These are phyloP conservation scores for Thyridium curvatum DNA, from an alignment of 2,329 filamentous ascomycete species.

Conservation along the genomic window DNA sequence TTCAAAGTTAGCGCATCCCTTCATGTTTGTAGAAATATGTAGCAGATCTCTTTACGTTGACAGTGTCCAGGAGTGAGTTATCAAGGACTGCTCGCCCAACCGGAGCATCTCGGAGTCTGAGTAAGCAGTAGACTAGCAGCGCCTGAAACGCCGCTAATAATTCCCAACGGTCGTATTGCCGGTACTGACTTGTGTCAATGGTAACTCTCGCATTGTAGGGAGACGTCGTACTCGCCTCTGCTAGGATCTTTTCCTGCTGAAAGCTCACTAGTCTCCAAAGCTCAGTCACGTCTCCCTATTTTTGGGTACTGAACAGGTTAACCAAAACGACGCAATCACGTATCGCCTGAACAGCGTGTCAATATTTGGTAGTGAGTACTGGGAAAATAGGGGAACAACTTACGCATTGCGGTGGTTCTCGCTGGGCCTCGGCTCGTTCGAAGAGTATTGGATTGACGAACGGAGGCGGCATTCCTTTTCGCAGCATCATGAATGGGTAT, in stretches of 20 bases:
- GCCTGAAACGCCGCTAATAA: conserved; percentile 10
- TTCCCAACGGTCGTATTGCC: conserved; percentile 8
- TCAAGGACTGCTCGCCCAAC: conserved; percentile 3
- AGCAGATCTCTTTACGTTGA: conserved; percentile 4
- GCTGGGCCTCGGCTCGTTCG: not conserved
- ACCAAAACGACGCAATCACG: conserved; percentile 2
- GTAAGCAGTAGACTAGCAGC: conserved; percentile 9
- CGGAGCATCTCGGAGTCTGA: conserved; percentile 7
- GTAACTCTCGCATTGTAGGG: too few species aligned
- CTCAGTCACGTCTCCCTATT: conserved; percentile 3
- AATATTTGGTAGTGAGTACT: not conserved
- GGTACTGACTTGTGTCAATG: too few species aligned
- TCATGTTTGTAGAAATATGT: too few species aligned
- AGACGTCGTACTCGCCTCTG: conserved; percentile 1
- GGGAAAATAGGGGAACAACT: conserved; percentile 1
- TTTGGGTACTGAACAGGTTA: conserved; percentile 6
- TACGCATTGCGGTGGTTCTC: not conserved
- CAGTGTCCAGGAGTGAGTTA: conserved; percentile 2
- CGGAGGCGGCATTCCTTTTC: conserved; percentile 6
- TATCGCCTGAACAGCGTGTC: conserved; percentile 2
- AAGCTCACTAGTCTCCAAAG: conserved; percentile 5
- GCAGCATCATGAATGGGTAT: conserved; percentile 9
- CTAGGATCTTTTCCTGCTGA: conserved; percentile 5
- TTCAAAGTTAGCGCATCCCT: too few species aligned
- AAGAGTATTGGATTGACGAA: conserved; percentile 6